These are phyloP conservation scores for Fistulinella prunicolor DNA, from an alignment of 768 basidiomycete genomes.

Conservation along the genomic window DNA sequence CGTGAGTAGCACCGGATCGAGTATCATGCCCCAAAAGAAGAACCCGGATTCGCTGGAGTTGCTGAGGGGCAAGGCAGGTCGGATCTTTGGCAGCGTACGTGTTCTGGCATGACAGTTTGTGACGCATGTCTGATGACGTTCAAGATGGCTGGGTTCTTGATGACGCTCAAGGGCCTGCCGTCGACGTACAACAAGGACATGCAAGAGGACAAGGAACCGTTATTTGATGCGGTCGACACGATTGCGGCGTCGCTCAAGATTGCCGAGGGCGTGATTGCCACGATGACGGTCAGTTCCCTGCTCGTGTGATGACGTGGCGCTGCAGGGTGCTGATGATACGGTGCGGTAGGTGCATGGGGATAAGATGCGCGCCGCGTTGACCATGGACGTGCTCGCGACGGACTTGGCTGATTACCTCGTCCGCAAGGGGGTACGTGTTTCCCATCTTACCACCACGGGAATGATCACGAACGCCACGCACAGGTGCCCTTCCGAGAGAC, in stretches of 20 bases:
- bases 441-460: background rate
- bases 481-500: conserved; percentile 99
- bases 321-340: background rate
- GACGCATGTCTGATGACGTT: background rate
- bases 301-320: background rate
- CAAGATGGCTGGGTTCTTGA: conserved; percentile 95
- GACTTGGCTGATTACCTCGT: conserved; percentile 98
- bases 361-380: conserved; percentile 87
- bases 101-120: background rate
- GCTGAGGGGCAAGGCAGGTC: conserved; percentile 91
- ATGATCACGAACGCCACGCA: background rate
- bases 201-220: conserved; percentile 97
- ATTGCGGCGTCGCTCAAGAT: conserved; percentile 86
- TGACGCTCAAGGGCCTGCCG: conserved; percentile 95
- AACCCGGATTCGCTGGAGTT: conserved; percentile 97
- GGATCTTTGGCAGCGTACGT: conserved; percentile 86
- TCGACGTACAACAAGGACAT: conserved; percentile 99
- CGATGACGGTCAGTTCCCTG: conserved; percentile 62
- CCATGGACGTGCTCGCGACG: conserved; percentile 98
- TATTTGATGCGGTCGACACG: conserved; percentile 93
- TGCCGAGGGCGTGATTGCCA: conserved; percentile 91
- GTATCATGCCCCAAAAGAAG: conserved; percentile 99
- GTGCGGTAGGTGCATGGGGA: conserved; percentile 73
- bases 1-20: conserved; percentile 84
- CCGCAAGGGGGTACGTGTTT: conserved; percentile 83